A percentile compares a stretch with the other conserved stretches of the same genome.
These are phyloP conservation scores for Cyanidiococcus yangmingshanensis DNA, from an alignment of 23 red algal species.

Conservation along the genomic window DNA sequence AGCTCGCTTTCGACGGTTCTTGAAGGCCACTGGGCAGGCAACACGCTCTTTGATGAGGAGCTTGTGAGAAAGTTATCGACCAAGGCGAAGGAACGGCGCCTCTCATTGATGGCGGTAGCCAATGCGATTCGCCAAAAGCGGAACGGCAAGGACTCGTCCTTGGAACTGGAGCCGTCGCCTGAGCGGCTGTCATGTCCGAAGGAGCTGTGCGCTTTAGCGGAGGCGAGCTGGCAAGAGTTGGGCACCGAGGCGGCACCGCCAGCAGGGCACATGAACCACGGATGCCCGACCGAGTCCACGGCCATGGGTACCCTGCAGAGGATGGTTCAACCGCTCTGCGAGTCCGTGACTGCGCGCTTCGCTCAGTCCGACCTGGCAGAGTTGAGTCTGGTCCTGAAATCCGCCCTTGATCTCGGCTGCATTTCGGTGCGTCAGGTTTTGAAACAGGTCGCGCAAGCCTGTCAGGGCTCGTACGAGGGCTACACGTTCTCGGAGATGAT, in stretches of 20 bases:
- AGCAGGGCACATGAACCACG: neutral
- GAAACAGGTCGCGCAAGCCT: neutral
- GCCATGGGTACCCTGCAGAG: neutral
- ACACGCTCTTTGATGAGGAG: conserved; percentile 6
- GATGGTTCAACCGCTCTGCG: neutral
- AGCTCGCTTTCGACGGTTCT: neutral
- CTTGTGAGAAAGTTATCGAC: neutral
- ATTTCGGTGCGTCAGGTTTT: neutral
- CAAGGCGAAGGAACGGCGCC: neutral
- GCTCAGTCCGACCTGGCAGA: neutral
- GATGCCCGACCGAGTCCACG: neutral
- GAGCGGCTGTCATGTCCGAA: neutral
- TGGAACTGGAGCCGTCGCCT: neutral
- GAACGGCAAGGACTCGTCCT: neutral
- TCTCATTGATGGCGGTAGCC: neutral
- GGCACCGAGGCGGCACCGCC: neutral
- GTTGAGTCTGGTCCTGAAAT: neutral
- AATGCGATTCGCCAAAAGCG: neutral
- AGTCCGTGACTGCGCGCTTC: neutral
- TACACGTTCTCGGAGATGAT: conserved; percentile 21
- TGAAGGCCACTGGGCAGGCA: neutral
- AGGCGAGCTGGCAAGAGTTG: neutral
- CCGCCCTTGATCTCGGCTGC: conserved; percentile 12
- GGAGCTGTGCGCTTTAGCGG: neutral
- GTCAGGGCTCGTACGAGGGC: conserved; percentile 5